Evolutionary conservation across 2,329 filamentous ascomycete genomes (phyloP), one percentile per base, ranked within the genome.

Genomic region (Fusarium cyanostomum): DNA sequence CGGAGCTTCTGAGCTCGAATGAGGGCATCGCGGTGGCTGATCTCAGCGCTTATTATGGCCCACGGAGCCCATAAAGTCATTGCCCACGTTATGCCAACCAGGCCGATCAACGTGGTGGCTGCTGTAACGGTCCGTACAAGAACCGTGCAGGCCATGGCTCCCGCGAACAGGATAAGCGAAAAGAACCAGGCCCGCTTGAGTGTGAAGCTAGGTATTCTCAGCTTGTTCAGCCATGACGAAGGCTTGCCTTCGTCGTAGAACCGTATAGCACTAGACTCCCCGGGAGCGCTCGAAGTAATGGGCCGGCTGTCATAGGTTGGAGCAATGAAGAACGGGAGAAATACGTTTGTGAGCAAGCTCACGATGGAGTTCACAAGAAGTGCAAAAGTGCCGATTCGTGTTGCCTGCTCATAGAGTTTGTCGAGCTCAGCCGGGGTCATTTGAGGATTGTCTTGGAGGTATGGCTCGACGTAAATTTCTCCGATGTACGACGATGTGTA

Each of bases 401-500:
- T 97, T 3, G 91, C 94, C 56, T 89, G 82, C 74, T 96, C 93
- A 82, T 94, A 97, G 1, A 94, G 83, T 45, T 82, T 78, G 71
- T 97, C 89, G 57, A 97, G 87, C 69, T 97, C 88, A 13, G 85
- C 82, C 0, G 89, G 84, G 1, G 88, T 85, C 82, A 97, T 89
- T 73, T 94, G 79, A 0, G 92, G 93, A 67, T 97, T 91, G 48
- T 85, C 80, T 65, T 88, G 83, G 48, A 97, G 88, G 67, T 85
- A 91, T 0, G 92, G 92, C 72, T 97, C 90, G 15, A 92, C 91
- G 70, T 97, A 97, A 54, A 98, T 91, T 73, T 97, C 92, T 61
- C 92, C 94, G 67, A 97, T 90, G 75, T 95, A 98, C 15, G 92
- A 96, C 1, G 93, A 96, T 6, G 92, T 92, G 80, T 98, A 98